Evolutionary conservation across 2,329 filamentous ascomycete genomes (phyloP).

Genomic region (Fusarium multiceps): DNA sequence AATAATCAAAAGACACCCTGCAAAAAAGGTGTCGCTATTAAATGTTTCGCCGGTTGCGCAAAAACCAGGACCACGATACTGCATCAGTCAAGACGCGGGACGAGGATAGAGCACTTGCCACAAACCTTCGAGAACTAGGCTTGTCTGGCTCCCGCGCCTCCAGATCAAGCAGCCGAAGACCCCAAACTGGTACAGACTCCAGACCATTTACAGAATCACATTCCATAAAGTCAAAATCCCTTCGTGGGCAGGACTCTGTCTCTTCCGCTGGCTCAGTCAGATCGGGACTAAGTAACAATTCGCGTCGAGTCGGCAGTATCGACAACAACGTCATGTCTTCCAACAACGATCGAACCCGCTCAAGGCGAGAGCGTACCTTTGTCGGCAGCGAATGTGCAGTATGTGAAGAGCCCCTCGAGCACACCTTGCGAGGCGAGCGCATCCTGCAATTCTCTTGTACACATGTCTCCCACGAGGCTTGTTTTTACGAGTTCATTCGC

Average conservation of each 20-base stretch:
- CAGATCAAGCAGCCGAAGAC: slow-evolving; percentile 40
- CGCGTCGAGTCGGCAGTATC: slow-evolving; percentile 52
- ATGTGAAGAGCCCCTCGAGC: slow-evolving; percentile 95
- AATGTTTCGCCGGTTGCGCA: slow-evolving; percentile 55
- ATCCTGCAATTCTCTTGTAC: slow-evolving; percentile 95
- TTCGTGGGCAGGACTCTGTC: slow-evolving; percentile 47
- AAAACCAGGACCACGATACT: slow-evolving; percentile 46
- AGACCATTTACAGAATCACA: slow-evolving; percentile 46
- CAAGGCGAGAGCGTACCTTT: slow-evolving; percentile 91
- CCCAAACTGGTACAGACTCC: slow-evolving; percentile 45
- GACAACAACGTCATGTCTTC: slow-evolving; percentile 59
- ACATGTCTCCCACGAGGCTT: slow-evolving; percentile 98
- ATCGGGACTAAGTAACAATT: slow-evolving; percentile 48
- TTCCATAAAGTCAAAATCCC: slow-evolving; percentile 45
- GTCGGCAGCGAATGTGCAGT: slow-evolving; percentile 95
- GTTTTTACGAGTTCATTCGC: slow-evolving; percentile 98
- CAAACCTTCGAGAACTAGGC: slow-evolving; percentile 47
- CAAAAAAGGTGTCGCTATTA: slow-evolving; percentile 43
- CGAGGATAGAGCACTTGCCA: slow-evolving; percentile 40
- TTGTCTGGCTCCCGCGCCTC: slow-evolving; percentile 44
- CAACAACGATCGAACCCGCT: slow-evolving; percentile 76
- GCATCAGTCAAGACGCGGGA: slow-evolving; percentile 33
- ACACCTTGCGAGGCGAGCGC: slow-evolving; percentile 91
- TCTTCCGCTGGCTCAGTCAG: slow-evolving; percentile 50
- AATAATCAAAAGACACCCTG: slow-evolving; percentile 18